phyloP scores from a whole-genome alignment of 2,329 filamentous ascomycete genomes.

The Geosmithia flava region DNA sequence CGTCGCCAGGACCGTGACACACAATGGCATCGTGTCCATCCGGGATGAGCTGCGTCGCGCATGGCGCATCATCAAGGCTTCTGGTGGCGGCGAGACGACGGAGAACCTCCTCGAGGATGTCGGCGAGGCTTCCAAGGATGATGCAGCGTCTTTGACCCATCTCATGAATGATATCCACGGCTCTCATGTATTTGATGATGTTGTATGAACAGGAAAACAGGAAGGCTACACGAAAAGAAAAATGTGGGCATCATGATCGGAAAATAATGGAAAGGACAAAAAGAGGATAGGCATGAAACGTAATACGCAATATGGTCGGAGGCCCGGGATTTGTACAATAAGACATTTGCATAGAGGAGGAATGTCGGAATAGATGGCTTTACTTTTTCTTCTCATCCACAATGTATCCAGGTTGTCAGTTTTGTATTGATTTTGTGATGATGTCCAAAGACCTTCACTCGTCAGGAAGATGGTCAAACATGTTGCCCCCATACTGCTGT shows the following conservation, averaged over 20 bases:
- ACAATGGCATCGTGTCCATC: slow-evolving; percentile 70
- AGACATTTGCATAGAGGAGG: no score
- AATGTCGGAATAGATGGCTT: no score
- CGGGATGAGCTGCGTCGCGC: slow-evolving; percentile 75
- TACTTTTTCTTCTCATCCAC: not conserved
- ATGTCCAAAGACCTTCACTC: slow-evolving; percentile 2
- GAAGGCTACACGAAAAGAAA: not conserved
- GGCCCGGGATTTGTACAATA: no score
- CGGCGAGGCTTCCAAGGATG: slow-evolving; percentile 14
- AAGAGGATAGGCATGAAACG: no score
- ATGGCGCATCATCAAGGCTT: slow-evolving; percentile 53
- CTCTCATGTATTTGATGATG: slow-evolving; percentile 1
- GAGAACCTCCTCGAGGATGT: slow-evolving; percentile 44
- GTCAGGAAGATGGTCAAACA: slow-evolving; percentile 11
- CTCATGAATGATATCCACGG: slow-evolving; percentile 23
- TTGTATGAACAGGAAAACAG: not conserved
- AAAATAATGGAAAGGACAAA: not conserved
- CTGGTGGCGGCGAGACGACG: slow-evolving; percentile 25
- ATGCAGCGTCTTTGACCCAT: slow-evolving; percentile 9
- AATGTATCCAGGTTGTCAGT: not conserved
- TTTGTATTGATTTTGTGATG: not conserved
- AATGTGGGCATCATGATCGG: not conserved
- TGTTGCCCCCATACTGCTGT: slow-evolving; percentile 5
- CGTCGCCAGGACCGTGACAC: slow-evolving; percentile 74
- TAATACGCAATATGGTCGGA: no score